Evolutionary conservation across 257 asterid genomes (phyloP).

Genomic region (Mitragyna speciosa): DNA sequence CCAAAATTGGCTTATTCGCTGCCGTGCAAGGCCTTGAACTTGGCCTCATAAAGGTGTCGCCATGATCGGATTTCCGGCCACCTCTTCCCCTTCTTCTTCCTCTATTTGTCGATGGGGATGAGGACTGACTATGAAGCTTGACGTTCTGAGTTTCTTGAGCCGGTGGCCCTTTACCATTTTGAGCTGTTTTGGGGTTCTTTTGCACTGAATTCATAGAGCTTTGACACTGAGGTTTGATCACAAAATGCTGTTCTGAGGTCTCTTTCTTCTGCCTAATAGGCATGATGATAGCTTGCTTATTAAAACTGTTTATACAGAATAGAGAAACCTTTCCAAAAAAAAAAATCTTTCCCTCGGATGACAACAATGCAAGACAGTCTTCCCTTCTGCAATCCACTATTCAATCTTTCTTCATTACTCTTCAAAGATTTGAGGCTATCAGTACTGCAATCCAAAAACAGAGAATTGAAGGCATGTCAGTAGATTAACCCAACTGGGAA

Average conservation of each 20-base stretch:
- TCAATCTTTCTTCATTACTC: slow-evolving; percentile 26
- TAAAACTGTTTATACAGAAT: slow-evolving; percentile 14
- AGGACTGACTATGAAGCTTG: slow-evolving; percentile 44
- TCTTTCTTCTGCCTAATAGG: slow-evolving; percentile 87
- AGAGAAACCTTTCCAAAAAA: slow-evolving; percentile 15
- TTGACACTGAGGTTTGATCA: slow-evolving; percentile 63
- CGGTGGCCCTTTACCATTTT: slow-evolving; percentile 66
- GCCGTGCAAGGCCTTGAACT: slow-evolving; percentile 88
- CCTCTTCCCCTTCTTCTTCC: slow-evolving; percentile 86
- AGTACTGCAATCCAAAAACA: slow-evolving; percentile 58
- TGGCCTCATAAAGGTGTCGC: slow-evolving; percentile 72
- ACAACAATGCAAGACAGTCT: slow-evolving; percentile 19
- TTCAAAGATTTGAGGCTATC: slow-evolving; percentile 45
- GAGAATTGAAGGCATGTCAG: slow-evolving; percentile 47
- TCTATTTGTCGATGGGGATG: slow-evolving; percentile 72
- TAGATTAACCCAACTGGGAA: slow-evolving; percentile 38
- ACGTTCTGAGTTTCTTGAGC: slow-evolving; percentile 51
- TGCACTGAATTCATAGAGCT: slow-evolving; percentile 41
- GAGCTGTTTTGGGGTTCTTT: slow-evolving; percentile 49
- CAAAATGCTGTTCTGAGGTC: slow-evolving; percentile 63
- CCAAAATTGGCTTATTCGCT: slow-evolving; percentile 42
- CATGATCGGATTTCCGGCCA: slow-evolving; percentile 83
- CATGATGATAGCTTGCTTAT: slow-evolving; percentile 41
- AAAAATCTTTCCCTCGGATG: slow-evolving; percentile 27
- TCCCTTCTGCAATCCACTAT: slow-evolving; percentile 18